Conservation (phyloP, 148 eudicot genomes). For the Amaranthus cruentus region DNA sequence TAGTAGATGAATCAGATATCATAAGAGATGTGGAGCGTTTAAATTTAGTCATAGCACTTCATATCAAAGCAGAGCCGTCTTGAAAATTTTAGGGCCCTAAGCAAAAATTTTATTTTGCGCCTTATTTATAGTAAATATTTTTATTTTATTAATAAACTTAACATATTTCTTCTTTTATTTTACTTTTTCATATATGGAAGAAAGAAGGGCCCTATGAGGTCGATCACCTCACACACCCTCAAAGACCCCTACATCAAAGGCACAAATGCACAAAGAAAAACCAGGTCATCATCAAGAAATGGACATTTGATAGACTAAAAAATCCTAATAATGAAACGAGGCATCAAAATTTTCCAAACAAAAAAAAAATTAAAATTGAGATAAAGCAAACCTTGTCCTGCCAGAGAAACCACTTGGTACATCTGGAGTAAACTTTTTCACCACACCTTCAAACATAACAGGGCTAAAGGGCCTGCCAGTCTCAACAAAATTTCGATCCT, state of each 20-base stretch:
- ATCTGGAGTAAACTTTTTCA: slow-evolving; percentile 82
- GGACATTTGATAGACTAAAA: not conserved
- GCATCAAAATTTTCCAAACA: not conserved
- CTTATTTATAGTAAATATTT: too few relatives aligned
- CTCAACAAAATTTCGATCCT: slow-evolving; percentile 46
- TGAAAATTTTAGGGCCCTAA: too few relatives aligned
- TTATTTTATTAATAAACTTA: too few relatives aligned
- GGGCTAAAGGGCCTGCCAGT: slow-evolving; percentile 80
- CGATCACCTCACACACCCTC: too few relatives aligned
- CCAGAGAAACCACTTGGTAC: slow-evolving; percentile 68
- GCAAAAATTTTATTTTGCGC: too few relatives aligned
- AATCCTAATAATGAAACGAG: not conserved
- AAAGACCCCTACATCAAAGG: too few relatives aligned
- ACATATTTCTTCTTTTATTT: too few relatives aligned
- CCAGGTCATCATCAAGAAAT: not conserved
- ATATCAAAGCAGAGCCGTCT: not conserved
- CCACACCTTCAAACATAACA: slow-evolving; percentile 72
- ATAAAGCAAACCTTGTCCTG: slow-evolving; percentile 56
- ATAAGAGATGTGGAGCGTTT: not conserved
- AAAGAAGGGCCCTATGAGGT: too few relatives aligned
- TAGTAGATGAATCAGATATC: not conserved
- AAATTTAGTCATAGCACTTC: not conserved
- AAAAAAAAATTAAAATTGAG: not conserved
- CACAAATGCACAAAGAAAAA: not conserved
- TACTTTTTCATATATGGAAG: too few relatives aligned